Conservation (phyloP, 2,329 filamentous ascomycete genomes). For the Botrytis porri region DNA sequence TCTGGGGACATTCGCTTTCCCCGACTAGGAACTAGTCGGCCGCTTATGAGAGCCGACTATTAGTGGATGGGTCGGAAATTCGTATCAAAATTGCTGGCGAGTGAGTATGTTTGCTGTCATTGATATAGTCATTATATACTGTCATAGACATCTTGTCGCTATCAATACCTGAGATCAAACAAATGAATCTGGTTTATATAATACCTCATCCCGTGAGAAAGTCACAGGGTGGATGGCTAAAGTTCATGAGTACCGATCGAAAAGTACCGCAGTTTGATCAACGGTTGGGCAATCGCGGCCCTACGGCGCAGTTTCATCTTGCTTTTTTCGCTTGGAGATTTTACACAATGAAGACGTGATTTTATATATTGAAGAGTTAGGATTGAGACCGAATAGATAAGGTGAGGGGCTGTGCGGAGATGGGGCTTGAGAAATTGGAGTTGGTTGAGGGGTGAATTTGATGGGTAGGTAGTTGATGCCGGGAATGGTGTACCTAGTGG, state of each 20-base stretch:
- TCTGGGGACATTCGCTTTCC: too few species aligned
- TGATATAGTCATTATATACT: neutral
- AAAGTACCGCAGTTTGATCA: rapidly evolving
- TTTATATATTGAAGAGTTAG: rapidly evolving
- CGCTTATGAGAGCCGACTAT: too few species aligned
- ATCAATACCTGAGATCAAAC: too few species aligned
- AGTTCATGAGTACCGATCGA: too few species aligned
- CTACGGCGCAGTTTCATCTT: rapidly evolving
- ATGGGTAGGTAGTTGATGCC: too few species aligned
- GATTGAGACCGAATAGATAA: neutral
- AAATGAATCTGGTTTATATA: too few species aligned
- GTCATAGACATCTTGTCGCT: neutral
- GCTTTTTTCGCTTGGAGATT: too few species aligned
- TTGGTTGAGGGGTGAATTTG: too few species aligned
- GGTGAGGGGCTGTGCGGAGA: neutral
- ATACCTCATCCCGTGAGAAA: neutral
- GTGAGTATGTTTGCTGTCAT: neutral
- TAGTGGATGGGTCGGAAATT: neutral
- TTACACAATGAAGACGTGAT: too few species aligned
- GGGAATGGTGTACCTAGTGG: too few species aligned
- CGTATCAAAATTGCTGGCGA: neutral
- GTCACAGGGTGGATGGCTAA: rapidly evolving
- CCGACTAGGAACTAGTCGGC: too few species aligned
- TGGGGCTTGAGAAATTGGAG: too few species aligned
- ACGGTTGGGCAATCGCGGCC: neutral